phyloP scores from a whole-genome alignment of 2,329 filamentous ascomycete species.

The Aspergillus sp. region DNA sequence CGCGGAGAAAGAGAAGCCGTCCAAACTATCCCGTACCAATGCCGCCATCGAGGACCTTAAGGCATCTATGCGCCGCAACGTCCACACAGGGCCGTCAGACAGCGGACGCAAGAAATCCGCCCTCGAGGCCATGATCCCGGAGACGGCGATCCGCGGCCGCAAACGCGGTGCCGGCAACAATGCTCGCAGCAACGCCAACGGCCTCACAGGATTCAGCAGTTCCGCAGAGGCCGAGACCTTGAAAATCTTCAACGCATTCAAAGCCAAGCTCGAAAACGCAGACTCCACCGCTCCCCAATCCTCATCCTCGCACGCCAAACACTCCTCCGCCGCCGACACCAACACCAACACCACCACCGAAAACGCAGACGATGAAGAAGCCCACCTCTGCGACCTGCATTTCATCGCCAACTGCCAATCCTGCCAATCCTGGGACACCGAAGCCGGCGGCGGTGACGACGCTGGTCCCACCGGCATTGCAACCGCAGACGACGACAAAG shows the following conservation, averaged over 20 bases:
- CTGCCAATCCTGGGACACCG: constrained; percentile 77
- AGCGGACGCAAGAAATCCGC: constrained; percentile 45
- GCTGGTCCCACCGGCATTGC: constrained; percentile 33
- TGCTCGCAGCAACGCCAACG: constrained; percentile 52
- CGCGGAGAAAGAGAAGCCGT: constrained; percentile 25
- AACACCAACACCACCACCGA: constrained; percentile 8
- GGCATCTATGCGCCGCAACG: constrained; percentile 48
- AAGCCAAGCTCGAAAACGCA: constrained; percentile 65
- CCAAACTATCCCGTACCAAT: constrained; percentile 42
- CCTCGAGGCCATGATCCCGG: constrained; percentile 49
- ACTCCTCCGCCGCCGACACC: constrained; percentile 6
- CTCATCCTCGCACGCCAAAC: background rate
- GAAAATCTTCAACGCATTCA: constrained; percentile 75
- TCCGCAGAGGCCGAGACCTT: constrained; percentile 63
- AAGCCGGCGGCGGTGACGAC: constrained; percentile 42
- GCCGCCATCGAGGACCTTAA: constrained; percentile 47
- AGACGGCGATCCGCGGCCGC: constrained; percentile 47
- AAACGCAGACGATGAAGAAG: constrained; percentile 59
- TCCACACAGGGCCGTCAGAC: constrained; percentile 31
- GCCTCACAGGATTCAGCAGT: constrained; percentile 52
- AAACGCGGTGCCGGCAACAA: constrained; percentile 43
- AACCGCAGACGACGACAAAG: constrained; percentile 50
- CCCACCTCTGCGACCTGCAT: constrained; percentile 82
- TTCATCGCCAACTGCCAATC: constrained; percentile 96
- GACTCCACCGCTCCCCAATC: constrained; percentile 24